Base-by-base conservation (phyloP, 2,329 filamentous ascomycete genomes). In the Emergomyces orientalis region DNA sequence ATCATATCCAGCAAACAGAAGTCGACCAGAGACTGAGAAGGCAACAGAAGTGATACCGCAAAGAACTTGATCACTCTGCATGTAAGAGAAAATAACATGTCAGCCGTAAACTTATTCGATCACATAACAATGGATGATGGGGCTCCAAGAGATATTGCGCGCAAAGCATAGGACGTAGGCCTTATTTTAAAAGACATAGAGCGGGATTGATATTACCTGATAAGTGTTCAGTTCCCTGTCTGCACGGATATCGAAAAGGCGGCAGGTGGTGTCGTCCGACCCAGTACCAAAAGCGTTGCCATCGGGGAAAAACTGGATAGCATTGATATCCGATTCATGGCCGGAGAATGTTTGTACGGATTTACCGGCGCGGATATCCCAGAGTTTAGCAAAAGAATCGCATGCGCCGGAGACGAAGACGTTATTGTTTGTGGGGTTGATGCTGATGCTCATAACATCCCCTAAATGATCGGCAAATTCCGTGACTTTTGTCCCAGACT, bases 391-490 rank as follows among this genome's bases (percentile, higher is more conserved):
- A 74, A 97, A 99, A 19, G 93, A 92, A 77, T 99, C 94, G 78
- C 94, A 99, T 71, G 94, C 94, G 76, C 94, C 94, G n/a, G 94
- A 97, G 67, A 97, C 94, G 75, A 99, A 99, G 67, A 96, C 94
- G 79, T 97, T 97, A 79, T 96, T 92, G 81, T 97, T 97, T 66
- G 95, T 96, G 1, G 94, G 94, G 80, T 99, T 97, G 78, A 99
- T 90, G 84, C 93, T 97, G 80, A 97, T 91, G 82, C 93, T 97
- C 94, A 99, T 99, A 70, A 99, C 94, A 74, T 99, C 94, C 74
- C 94, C 94, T 13, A 99, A 84, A 76, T 99, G 94, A 78, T 99
- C 94, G 73, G 94, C 94, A 70, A 97, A 99, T 76, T 99, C 94
- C 73, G 92, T 96, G 51, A 96, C 89, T 81, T 97, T 97, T 68